Percentiles rank a stretch among this genome's conserved stretches.
phyloP scores from a whole-genome alignment of 2,329 filamentous ascomycete genomes.

The Curvularia eragrostidis region DNA sequence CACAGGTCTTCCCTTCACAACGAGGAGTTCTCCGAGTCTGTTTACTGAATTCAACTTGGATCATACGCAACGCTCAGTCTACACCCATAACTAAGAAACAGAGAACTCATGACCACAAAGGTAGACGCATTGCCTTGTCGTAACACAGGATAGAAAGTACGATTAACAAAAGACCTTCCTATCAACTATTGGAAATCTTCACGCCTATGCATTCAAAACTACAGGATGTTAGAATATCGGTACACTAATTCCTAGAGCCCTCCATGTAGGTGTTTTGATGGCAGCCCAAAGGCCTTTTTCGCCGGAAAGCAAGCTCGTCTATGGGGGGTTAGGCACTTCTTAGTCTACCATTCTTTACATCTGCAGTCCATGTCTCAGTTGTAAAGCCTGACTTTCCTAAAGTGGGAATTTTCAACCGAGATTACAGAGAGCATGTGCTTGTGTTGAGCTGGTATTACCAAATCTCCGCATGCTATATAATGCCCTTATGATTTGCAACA shows the following conservation, averaged over 20 bases:
- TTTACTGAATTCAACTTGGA: not conserved
- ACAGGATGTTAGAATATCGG: constrained; percentile 14
- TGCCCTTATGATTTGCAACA: constrained; percentile 10
- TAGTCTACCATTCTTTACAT: constrained; percentile 26
- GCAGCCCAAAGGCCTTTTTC: constrained; percentile 35
- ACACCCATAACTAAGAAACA: not conserved
- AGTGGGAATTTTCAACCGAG: constrained; percentile 25
- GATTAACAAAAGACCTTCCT: not conserved
- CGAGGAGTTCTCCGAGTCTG: not conserved
- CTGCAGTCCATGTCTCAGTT: constrained; percentile 31
- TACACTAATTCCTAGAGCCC: constrained; percentile 20
- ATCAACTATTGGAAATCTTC: not conserved
- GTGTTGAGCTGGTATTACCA: constrained; percentile 12
- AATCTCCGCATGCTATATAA: constrained; percentile 34
- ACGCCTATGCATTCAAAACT: constrained; percentile 10
- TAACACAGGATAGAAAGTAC: not conserved
- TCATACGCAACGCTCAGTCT: not conserved
- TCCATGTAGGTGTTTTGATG: constrained; percentile 5
- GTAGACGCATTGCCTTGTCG: not conserved
- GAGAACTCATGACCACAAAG: not conserved
- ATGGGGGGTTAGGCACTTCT: constrained; percentile 30
- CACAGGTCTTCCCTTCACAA: not conserved
- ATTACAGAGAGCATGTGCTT: constrained; percentile 29
- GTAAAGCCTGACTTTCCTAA: constrained; percentile 35
- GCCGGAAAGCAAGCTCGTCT: constrained; percentile 23